Evolutionary conservation across 805 yeast species (phyloP), one percentile per base, ranked within the genome.

Genomic region (Saccharomycopsis lassenensis): DNA sequence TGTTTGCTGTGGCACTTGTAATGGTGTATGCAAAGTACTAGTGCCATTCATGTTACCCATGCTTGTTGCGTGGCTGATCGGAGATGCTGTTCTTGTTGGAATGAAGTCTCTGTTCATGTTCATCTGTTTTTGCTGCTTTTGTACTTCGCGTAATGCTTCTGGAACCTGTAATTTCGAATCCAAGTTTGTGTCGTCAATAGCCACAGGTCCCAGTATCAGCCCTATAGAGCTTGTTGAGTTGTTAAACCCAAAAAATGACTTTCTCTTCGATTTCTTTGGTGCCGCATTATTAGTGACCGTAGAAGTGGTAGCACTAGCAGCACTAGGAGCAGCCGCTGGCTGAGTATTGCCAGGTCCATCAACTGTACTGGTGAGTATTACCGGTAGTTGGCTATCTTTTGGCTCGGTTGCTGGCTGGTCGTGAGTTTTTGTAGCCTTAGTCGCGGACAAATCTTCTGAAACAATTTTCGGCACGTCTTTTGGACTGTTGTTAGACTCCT

Each of bases 211-310:
- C 3, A 41, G 37, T 27, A 40, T 40, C 5, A 18, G 27, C 20
- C 25, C 29, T 17, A 25, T 35, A 12, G 33, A 27, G 22, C 23
- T 35, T 11, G 31, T 30, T 11, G 16, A 17, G 15, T 24, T 23
- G 26, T 36, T 36, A 14, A 39, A 39, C 14, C 39, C 33, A 24
- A 39, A 39, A 28, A 39, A 26, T 7, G 40, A 36, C 19, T 37
- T 31, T 19, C 43, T 31, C 15, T 35, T 39, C 3, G 31, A 11
- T 26, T 10, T 31, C 11, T 24, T 15, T 8, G 26, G 3, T 12
- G 16, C 12, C 18, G 16, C 15, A 14, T 12, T 29, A 29, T 17
- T 14, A 12, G 14, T n/a, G n/a, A n/a, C n/a, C n/a, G n/a, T n/a
- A n/a, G n/a, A n/a, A 20, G 33, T 24, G 12, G 33, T 12, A 10